Base-by-base conservation (phyloP, 2,329 filamentous ascomycete genomes). In the Leptodontidium sp. region DNA sequence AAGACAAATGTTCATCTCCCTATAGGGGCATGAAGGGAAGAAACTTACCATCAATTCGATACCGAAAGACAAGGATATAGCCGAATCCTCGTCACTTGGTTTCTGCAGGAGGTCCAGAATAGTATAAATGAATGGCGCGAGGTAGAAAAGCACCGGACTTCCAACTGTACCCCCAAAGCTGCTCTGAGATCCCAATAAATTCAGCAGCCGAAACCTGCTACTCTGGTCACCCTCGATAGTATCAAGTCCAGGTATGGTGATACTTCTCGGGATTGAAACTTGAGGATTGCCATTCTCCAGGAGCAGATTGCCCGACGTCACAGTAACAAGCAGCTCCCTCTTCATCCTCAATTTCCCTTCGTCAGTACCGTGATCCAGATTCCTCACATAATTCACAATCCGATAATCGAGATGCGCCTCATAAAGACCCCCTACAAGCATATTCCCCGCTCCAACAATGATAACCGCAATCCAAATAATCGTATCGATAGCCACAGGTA, bases 61-160 rank as follows among this genome's bases (percentile, higher is more conserved):
- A 1, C 77, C 77, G 67, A 78, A 79, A 6, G 74, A 75, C 2
- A 78, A 55, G 0, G 73, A 69, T n/a, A 71, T 69, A n/a, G 76
- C 73, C 1, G 75, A 72, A 52, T 78, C 74, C n/a, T 76, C 68
- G 55, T 76, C 70, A 15, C 72, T 71, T 1, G 65, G 65, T 45
- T 64, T 38, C 24, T 62, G 67, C 15, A 24, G 52, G 12, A 72
- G 64, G 43, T 71, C 70, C 35, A 74, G 21, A 40, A 73, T 68
- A 4, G 66, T 69, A 57, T 71, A 73, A n/a, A 72, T 50, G 32
- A 74, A 74, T 14, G 72, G 64, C 9, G 70, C 72, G 7, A 74
- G 53, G 59, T 71, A 74, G 66, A 74, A 74, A 0, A 73, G 62
- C 1, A 74, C 70, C 2, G 72, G 72, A 55, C 64, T 67, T 35